These are phyloP conservation scores for Moesziomyces globuligerus DNA, from an alignment of 1,284 basidiomycete genomes.

Conservation along the genomic window DNA sequence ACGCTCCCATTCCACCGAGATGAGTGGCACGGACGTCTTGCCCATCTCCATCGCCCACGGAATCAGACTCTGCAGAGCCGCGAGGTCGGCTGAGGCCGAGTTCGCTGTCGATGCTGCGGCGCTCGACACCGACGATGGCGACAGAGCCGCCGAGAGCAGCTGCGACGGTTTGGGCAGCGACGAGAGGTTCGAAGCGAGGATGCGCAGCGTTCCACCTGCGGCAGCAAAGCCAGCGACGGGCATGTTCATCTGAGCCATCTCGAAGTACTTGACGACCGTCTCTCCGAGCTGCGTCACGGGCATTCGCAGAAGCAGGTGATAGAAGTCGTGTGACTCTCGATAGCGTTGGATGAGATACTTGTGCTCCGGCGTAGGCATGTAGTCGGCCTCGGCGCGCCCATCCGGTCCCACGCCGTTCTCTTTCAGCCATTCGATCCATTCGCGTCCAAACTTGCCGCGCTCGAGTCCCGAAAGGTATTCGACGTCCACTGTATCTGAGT, in stretches of 20 bases:
- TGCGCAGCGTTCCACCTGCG: constrained; percentile 73
- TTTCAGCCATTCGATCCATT: constrained; percentile 91
- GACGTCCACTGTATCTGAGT: constrained; percentile 81
- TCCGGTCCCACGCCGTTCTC: constrained; percentile 93
- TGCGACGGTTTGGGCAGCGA: constrained; percentile 36
- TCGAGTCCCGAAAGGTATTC: constrained; percentile 74
- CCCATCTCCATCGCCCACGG: constrained; percentile 84
- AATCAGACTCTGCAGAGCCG: constrained; percentile 32
- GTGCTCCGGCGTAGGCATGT: constrained; percentile 81
- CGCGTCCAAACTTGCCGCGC: constrained; percentile 84
- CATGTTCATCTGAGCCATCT: constrained; percentile 89
- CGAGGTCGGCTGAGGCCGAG: constrained; percentile 16
- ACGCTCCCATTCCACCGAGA: constrained; percentile 95
- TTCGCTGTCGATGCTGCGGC: neutral
- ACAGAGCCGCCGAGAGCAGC: constrained; percentile 21
- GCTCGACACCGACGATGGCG: constrained; percentile 1
- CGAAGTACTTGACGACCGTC: constrained; percentile 94
- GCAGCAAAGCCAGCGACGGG: constrained; percentile 88
- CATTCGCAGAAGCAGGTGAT: constrained; percentile 86
- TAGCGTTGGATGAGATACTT: constrained; percentile 93
- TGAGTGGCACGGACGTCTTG: constrained; percentile 77
- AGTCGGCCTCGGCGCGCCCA: constrained; percentile 77
- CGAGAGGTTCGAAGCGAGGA: constrained; percentile 39
- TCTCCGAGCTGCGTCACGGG: constrained; percentile 91
- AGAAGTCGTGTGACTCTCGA: constrained; percentile 94